Evolutionary conservation across 352 stramenopile genomes (phyloP).

Genomic region (Blastocystis hominis): DNA sequence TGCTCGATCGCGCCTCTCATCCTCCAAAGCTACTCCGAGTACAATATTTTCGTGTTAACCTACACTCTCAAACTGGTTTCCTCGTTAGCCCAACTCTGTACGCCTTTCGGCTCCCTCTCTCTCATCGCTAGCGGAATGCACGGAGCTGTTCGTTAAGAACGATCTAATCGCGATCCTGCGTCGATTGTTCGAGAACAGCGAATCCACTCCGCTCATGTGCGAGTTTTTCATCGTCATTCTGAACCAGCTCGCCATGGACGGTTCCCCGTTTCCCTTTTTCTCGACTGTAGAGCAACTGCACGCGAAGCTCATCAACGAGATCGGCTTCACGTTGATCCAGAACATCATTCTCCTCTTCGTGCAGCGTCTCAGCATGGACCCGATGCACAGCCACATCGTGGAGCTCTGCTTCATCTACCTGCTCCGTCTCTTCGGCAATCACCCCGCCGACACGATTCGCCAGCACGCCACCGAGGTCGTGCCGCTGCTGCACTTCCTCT

Average conservation of each 20-base stretch:
- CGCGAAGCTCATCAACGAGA: background rate
- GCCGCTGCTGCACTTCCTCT: constrained; percentile 30
- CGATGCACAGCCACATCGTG: background rate
- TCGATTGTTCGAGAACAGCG: background rate
- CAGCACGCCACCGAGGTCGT: background rate
- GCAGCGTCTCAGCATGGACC: background rate
- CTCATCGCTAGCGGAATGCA: background rate
- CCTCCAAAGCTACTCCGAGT: background rate
- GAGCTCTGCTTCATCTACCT: constrained; percentile 46
- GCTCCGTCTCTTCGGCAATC: background rate
- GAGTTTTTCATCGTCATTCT: constrained; percentile 40
- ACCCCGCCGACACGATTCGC: background rate
- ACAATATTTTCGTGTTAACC: background rate
- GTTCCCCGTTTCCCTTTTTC: background rate
- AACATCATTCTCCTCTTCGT: constrained; percentile 22
- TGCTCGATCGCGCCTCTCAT: constrained; percentile 2
- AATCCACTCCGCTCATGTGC: constrained; percentile 34
- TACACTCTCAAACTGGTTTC: background rate
- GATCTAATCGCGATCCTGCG: background rate
- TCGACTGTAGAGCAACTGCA: background rate
- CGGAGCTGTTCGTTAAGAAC: constrained; percentile 36
- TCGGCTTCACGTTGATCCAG: background rate
- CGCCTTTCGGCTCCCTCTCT: background rate
- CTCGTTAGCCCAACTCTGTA: background rate
- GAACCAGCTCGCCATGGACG: constrained; percentile 30